Evolutionary conservation across 495 filamentous ascomycete genomes (phyloP), one percentile per base, ranked within the genome.

Genomic region (Lasiosphaeria ovina): DNA sequence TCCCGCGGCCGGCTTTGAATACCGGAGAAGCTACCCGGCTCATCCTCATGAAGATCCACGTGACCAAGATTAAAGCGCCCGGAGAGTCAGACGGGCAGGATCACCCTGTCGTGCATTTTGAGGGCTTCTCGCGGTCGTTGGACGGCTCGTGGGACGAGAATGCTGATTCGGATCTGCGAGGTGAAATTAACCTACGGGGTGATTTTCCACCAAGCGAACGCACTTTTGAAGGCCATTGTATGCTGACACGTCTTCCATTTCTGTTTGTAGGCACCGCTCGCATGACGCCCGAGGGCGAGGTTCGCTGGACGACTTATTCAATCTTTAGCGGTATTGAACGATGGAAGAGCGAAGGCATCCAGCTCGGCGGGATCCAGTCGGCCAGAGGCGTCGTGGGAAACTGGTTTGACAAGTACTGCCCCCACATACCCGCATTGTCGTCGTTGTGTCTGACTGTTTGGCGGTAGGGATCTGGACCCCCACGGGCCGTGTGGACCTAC

Each of bases 331-430:
- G 79, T 17, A 77, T 83, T 58, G 83, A 87, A 66, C 67, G 85
- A 16, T 89, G 86, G 86, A 74, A 78, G 4, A 87, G 84, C 65
- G 87, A 89, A 72, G 81, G 84, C 9, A 75, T 89, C 3, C 87
- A 89, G 70, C 61, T 89, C 16, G 87, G 86, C 8, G 87, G 87
- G 1, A 60, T 79, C 5, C 66, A 68, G 48, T 83, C 84, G 3
- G 81, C 78, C 11, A 72, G 85, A 35, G 86, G 86, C 5, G 81
- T 88, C 2, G 38, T 87, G 9, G 86, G 87, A 9, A 84, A 77
- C 36, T 89, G 87, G 87, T 89, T 88, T 62, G 86, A 88, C 58
- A 85, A 81, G 82, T 85, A 72, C 35, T 72, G 72, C 40, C 35
- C 54, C 17, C 6, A 51, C 34, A 33, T 42, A 54, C 42, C 44